These are phyloP conservation scores for Pseudodiploospora longispora DNA, from an alignment of 2,329 filamentous ascomycete genomes.

Conservation along the genomic window DNA sequence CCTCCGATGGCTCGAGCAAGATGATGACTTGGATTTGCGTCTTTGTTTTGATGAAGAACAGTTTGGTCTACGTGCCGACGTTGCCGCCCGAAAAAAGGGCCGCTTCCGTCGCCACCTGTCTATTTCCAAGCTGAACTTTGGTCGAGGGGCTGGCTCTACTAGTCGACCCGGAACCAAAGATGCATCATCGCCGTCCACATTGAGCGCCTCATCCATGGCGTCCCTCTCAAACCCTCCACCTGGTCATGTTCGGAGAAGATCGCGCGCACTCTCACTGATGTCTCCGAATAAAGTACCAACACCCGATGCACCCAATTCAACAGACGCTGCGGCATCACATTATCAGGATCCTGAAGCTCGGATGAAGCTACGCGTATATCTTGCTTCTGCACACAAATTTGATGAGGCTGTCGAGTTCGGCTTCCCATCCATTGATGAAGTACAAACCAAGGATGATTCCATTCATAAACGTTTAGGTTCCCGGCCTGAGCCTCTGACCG, in stretches of 20 bases:
- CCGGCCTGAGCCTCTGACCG: conserved; percentile 22
- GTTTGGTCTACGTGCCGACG: conserved; percentile 47
- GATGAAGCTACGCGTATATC: conserved; percentile 74
- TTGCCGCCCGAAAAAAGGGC: conserved; percentile 31
- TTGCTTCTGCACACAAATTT: conserved; percentile 87
- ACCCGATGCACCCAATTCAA: conserved; percentile 21
- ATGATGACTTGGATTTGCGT: conserved; percentile 59
- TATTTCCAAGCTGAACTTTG: conserved; percentile 56
- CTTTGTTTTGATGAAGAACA: conserved; percentile 65
- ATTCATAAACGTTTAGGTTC: conserved; percentile 15
- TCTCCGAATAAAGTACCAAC: conserved; percentile 34
- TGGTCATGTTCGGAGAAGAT: conserved; percentile 40
- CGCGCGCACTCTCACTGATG: conserved; percentile 48
- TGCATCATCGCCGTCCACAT: conserved; percentile 21
- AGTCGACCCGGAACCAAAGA: conserved; percentile 41
- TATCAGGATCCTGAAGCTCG: conserved; percentile 88
- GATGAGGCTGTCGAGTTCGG: conserved; percentile 93
- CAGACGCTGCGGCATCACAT: conserved; percentile 68
- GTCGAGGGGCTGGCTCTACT: conserved; percentile 43
- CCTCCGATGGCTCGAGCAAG: conserved; percentile 68
- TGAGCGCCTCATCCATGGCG: conserved; percentile 15
- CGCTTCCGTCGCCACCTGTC: conserved; percentile 64
- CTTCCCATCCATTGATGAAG: conserved; percentile 61
- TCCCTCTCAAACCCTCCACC: conserved; percentile 14
- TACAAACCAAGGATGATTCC: conserved; percentile 22